Evolutionary conservation across 176 grass and related monocot genomes (phyloP).

Genomic region (Bromus sterilis): DNA sequence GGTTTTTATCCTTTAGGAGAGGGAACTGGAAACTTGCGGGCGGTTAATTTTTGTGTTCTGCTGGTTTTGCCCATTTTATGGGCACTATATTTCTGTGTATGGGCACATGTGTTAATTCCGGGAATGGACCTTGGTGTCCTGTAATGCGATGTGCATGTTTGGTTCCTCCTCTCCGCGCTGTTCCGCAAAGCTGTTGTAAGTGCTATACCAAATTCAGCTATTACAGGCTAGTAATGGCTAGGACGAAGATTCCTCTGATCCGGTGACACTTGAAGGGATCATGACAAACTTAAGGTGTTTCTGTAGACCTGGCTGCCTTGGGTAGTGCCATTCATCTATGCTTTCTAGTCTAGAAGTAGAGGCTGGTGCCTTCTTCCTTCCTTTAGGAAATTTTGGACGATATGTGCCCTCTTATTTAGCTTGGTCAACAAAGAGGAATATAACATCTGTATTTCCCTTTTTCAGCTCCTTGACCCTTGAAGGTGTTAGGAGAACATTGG

Average conservation of each 20-base stretch:
- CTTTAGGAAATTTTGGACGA: not conserved
- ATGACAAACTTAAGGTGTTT: not conserved
- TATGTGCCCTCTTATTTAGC: not conserved
- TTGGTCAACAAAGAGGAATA: not conserved
- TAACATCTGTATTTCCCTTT: not conserved
- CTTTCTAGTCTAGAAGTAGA: not conserved
- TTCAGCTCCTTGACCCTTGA: slow-evolving; percentile 85
- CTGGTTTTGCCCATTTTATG: not conserved
- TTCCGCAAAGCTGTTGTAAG: not conserved
- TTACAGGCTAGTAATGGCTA: not conserved
- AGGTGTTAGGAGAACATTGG: slow-evolving; percentile 82
- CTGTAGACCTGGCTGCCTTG: not conserved
- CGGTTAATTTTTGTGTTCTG: not conserved
- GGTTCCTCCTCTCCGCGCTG: not conserved
- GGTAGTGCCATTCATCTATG: not conserved
- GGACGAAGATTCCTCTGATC: not conserved
- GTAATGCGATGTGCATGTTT: not conserved
- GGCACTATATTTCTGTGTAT: not conserved
- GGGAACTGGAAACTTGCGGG: not conserved
- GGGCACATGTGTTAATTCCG: not conserved
- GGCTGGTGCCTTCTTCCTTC: not conserved
- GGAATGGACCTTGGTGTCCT: not conserved
- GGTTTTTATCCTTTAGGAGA: not conserved
- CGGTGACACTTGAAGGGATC: not conserved
- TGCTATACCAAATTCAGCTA: not conserved